Conservation (phyloP, 768 basidiomycete genomes). For the Leccinum rimulosum region DNA sequence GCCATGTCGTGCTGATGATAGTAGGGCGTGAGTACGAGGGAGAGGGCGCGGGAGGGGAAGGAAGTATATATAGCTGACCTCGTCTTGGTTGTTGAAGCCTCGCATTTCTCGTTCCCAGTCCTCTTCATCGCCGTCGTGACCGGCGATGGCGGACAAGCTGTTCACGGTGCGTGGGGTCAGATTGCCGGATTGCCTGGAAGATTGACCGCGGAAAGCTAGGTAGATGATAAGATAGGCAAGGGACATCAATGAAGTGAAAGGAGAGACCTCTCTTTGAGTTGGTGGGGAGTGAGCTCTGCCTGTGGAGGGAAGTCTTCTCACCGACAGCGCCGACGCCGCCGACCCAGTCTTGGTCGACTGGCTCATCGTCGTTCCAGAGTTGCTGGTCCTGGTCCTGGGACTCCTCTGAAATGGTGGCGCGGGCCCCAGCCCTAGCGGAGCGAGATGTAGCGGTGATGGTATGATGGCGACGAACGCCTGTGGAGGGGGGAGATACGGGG, state of each 20-base stretch:
- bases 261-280: slow-evolving; percentile 70
- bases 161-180: slow-evolving; percentile 73
- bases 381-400: slow-evolving; percentile 52
- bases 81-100: slow-evolving; percentile 60
- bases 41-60: slow-evolving; percentile 1
- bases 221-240: slow-evolving; percentile 2
- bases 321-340: slow-evolving; percentile 81
- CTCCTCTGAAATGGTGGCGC: slow-evolving; percentile 68
- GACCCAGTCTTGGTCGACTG: slow-evolving; percentile 78
- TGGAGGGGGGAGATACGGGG: slow-evolving; percentile 35
- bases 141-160: slow-evolving; percentile 81
- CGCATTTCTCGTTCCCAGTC: slow-evolving; percentile 76
- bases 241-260: background rate
- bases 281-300: slow-evolving; percentile 79
- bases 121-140: slow-evolving; percentile 85
- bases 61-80: slow-evolving; percentile 42
- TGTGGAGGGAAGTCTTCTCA: slow-evolving; percentile 75
- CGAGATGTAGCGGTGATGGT: slow-evolving; percentile 79
- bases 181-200: slow-evolving; percentile 54
- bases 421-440: slow-evolving; percentile 55
- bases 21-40: slow-evolving; percentile 14
- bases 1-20: slow-evolving; percentile 24
- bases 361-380: slow-evolving; percentile 71
- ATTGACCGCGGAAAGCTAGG: slow-evolving; percentile 51
- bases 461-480: slow-evolving; percentile 74